Evolutionary conservation across 495 filamentous ascomycete species (phyloP), one percentile per base, ranked within the genome.

Genomic region (Halenospora varia): DNA sequence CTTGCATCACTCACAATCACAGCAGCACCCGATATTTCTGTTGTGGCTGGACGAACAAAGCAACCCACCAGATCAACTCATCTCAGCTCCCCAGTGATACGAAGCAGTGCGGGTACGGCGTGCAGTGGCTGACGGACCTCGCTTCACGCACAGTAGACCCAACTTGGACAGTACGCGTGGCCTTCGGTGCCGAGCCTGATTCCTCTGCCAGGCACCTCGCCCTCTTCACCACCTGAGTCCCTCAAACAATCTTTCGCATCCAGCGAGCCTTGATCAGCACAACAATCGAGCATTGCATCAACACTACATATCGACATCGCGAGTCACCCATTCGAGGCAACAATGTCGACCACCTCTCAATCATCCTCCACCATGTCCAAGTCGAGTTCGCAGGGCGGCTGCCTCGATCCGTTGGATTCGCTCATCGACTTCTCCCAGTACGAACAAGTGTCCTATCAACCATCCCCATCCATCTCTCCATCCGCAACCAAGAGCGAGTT

Each of bases 381-480:
- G 49, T 66, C 67, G 22, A 67, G 62, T 41, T 59, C 57, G 1
- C 63, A 61, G 26, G 51, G 48, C 61, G 59, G 56, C 26, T 64
- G 65, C 55, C 59, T 66, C 63, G 66, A 74, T 66, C 66, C 66
- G 2, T 25, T 71, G 56, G 70, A 76, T 55, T 63, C 72, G 44
- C 58, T 78, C 19, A 61, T 79, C 56, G 77, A 80, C 57, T 73
- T 77, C 52, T 64, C 72, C 47, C 73, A 76, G 46, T 81, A 77
- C 62, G 76, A 79, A 45, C 62, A 62, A 35, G 40, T 72, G 18
- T 57, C 67, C 35, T 78, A 73, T 57, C 67, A 71, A 52, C 77
- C 80, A 17, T n/a, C n/a, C n/a, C 71, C 79, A 11, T 77, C 74
- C 6, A 55, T 74, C 18, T 82, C 79, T 4, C 76, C 79, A 10